Evolutionary conservation across 2,329 filamentous ascomycete species (phyloP).

Genomic region (Paecilomyces sp.): DNA sequence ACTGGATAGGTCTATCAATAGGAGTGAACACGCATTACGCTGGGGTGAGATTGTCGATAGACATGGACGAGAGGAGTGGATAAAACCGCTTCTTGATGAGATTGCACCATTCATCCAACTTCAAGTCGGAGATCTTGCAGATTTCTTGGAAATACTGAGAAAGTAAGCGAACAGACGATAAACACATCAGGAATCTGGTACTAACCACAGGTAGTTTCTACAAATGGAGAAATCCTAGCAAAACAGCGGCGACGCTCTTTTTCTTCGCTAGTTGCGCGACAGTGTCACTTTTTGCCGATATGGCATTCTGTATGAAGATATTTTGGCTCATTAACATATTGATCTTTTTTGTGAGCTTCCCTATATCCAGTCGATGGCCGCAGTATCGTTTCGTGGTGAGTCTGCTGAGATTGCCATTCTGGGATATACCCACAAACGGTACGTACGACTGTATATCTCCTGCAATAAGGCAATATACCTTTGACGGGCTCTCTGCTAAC

Average conservation of each 20-base stretch:
- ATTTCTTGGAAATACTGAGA: slow-evolving; percentile 27
- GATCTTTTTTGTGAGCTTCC: slow-evolving; percentile 29
- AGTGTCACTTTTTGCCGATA: slow-evolving; percentile 20
- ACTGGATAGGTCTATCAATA: slow-evolving; percentile 22
- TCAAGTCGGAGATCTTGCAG: slow-evolving; percentile 29
- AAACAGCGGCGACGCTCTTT: slow-evolving; percentile 25
- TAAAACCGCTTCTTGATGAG: slow-evolving; percentile 29
- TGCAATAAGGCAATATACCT: background rate
- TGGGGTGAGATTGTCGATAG: slow-evolving; percentile 30
- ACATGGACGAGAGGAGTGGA: slow-evolving; percentile 29
- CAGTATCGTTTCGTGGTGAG: slow-evolving; percentile 28
- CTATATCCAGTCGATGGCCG: slow-evolving; percentile 26
- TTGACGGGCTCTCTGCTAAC: background rate
- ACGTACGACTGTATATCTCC: background rate
- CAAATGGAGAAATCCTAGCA: slow-evolving; percentile 25
- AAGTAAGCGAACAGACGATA: slow-evolving; percentile 11
- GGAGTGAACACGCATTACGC: slow-evolving; percentile 19
- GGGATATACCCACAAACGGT: slow-evolving; percentile 31
- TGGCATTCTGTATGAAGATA: slow-evolving; percentile 29
- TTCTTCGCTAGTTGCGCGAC: slow-evolving; percentile 25
- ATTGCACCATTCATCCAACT: slow-evolving; percentile 30
- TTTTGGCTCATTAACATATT: slow-evolving; percentile 24
- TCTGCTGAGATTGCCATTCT: slow-evolving; percentile 29
- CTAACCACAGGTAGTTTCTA: slow-evolving; percentile 21
- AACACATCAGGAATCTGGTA: too few relatives aligned